A percentile compares a stretch with the other conserved stretches of the same genome.
Evolutionary conservation across 306 rosid genomes (phyloP).

Genomic region (Begonia masoniana): DNA sequence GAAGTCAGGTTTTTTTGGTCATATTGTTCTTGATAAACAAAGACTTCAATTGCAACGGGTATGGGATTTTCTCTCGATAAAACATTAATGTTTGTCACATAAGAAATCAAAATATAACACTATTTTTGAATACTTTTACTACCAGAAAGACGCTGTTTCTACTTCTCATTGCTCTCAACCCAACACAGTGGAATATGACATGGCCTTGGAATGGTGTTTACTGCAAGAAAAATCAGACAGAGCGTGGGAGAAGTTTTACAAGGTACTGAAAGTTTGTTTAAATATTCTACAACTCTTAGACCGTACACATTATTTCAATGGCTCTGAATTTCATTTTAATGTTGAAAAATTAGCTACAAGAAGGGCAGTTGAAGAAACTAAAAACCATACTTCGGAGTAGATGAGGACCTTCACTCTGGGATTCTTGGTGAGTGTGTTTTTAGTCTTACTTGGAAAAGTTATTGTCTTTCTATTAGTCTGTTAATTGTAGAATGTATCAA

Average conservation of each 20-base stretch:
- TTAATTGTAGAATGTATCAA: too few species aligned
- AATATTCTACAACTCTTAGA: neutral
- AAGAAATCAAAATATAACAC: too few species aligned
- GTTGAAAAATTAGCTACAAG: conserved; percentile 44
- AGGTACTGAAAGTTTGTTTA: conserved; percentile 27
- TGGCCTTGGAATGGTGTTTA: conserved; percentile 48
- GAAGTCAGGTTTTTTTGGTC: conserved; percentile 59
- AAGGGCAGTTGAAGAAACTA: conserved; percentile 40
- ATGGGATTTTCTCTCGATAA: conserved; percentile 32
- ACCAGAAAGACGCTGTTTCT: conserved; percentile 44
- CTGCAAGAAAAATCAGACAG: conserved; percentile 33
- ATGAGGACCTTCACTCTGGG: conserved; percentile 13
- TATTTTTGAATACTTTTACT: neutral
- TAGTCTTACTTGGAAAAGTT: too few species aligned
- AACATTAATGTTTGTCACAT: too few species aligned
- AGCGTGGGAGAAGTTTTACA: conserved; percentile 33
- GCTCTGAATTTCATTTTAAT: conserved; percentile 2
- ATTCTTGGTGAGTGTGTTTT: conserved; percentile 19
- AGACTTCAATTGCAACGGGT: conserved; percentile 43
- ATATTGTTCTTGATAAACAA: conserved; percentile 40
- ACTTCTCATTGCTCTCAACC: conserved; percentile 51
- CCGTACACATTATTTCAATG: too few species aligned
- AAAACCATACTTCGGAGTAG: conserved; percentile 39
- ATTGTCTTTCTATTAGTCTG: too few species aligned
- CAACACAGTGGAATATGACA: conserved; percentile 33